These are phyloP conservation scores for Hamigera avellanea DNA, from an alignment of 495 filamentous ascomycete species.

Conservation along the genomic window DNA sequence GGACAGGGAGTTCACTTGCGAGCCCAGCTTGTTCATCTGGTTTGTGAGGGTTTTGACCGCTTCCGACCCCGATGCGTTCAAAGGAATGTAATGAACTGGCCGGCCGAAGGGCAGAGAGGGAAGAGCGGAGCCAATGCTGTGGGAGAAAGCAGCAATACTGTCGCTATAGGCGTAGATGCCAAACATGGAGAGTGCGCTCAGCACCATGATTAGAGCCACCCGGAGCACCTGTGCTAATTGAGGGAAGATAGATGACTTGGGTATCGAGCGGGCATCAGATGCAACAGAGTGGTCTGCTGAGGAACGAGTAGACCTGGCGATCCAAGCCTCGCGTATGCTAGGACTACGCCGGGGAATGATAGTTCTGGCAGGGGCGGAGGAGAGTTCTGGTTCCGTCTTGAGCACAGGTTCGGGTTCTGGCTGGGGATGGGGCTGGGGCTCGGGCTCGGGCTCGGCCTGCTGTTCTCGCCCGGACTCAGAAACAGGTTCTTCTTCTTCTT, in stretches of 20 bases:
- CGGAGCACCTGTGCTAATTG: background rate
- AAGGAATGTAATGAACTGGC: conserved; percentile 2
- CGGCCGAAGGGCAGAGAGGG: conserved; percentile 4
- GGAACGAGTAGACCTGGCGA: background rate
- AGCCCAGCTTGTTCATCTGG: conserved; percentile 20
- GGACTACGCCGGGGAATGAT: conserved; percentile 13
- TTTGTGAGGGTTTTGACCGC: conserved; percentile 17
- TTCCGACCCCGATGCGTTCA: conserved; percentile 14
- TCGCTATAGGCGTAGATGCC: conserved; percentile 2
- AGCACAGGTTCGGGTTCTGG: conserved; percentile 3
- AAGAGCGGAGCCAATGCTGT: conserved; percentile 5
- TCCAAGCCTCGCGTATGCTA: background rate
- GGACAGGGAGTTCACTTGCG: conserved; percentile 26
- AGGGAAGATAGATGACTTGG: no score
- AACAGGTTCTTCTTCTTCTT: conserved; percentile 20
- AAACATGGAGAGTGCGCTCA: conserved; percentile 4
- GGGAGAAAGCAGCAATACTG: conserved; percentile 1
- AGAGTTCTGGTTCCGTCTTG: conserved; percentile 1
- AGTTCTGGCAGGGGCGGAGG: conserved; percentile 15
- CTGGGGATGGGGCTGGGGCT: conserved; percentile 1
- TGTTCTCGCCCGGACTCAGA: background rate
- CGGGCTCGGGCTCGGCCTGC: background rate
- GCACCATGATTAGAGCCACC: conserved; percentile 1
- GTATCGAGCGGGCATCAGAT: no score
- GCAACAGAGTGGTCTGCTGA: no score